A percentile compares a stretch with the other conserved stretches of the same genome.
Conservation (phyloP, 2,329 filamentous ascomycete genomes). For the Juglanconis sp. region DNA sequence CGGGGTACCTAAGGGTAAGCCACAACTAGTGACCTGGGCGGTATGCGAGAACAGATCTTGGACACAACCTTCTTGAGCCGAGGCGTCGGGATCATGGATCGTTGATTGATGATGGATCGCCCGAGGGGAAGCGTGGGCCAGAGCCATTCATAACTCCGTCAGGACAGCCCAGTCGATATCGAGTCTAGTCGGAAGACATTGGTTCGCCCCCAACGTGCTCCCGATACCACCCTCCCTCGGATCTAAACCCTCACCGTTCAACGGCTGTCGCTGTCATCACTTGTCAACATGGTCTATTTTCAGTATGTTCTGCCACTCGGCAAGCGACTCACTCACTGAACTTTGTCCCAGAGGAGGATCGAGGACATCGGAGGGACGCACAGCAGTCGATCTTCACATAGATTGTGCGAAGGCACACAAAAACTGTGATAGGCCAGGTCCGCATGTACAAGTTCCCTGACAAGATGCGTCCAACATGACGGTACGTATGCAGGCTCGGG, state of each 20-base stretch:
- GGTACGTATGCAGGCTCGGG: constrained; percentile 3
- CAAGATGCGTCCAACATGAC: constrained; percentile 15
- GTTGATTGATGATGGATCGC: neutral
- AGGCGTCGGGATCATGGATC: constrained; percentile 6
- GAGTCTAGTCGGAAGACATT: constrained; percentile 9
- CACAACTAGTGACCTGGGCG: constrained; percentile 1
- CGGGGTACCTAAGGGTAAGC: neutral
- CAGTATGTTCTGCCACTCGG: too few species aligned
- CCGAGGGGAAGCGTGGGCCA: neutral
- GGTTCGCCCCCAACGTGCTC: constrained; percentile 7
- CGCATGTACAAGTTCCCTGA: neutral
- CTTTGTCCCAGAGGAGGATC: too few species aligned
- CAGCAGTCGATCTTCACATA: neutral
- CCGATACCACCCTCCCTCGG: constrained; percentile 9
- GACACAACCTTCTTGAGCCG: too few species aligned
- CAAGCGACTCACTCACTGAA: too few species aligned
- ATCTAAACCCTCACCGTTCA: neutral
- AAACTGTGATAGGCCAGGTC: constrained; percentile 3
- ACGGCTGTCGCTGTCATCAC: too few species aligned
- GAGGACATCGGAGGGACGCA: neutral
- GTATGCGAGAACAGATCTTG: constrained; percentile 2
- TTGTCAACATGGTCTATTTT: too few species aligned
- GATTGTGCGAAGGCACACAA: neutral
- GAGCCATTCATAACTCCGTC: neutral
- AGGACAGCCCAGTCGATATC: neutral